Base-by-base conservation (phyloP, 306 rosid genomes). In the Senna siamea region DNA sequence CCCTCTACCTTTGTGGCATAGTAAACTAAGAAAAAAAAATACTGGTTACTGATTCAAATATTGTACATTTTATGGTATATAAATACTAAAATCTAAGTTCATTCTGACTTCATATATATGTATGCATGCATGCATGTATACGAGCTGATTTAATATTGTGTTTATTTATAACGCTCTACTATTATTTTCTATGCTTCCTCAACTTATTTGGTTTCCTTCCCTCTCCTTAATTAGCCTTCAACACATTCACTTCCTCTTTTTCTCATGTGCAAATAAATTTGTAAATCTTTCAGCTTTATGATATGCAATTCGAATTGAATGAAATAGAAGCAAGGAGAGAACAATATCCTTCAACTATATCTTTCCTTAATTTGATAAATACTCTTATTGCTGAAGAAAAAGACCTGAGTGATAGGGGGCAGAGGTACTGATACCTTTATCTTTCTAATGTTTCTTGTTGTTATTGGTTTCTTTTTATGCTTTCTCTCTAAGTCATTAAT, bases 311-410 rank as follows among this genome's bases (percentile, higher is more conserved):
- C 61, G 98, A 94, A 85, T 79, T 94, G 74, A 94, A 94, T 30
- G 98, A 91, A 80, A 89, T 94, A 59, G 98, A 94, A 82, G 95
- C 98, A 38, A 94, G 98, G 80, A 89, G 93, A 79, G 97, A 94
- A 68, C 96, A 85, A 76, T 94, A 94, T 82, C 97, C 98, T 72
- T 94, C 98, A 18, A 94, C 95, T 46, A 76, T 94, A 82, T 94
- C 98, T 52, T 94, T 94, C 88, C 90, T 94, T 70, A 94, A 88
- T 80, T 78, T 94, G 82, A 79, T 94, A 87, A 91, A 94, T 88
- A 85, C 85, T 79, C 97, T 94, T 65, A 89, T 94, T 82, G 92
- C 92, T n/a, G 96, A 89, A 83, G 98, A 91, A 80, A 85, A 88
- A 70, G 98, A 94, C 84, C 73, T 83, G 63, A 89, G 91, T 20